Conservation (phyloP, 345 rosid species). For the Tarenaya hassleriana region DNA sequence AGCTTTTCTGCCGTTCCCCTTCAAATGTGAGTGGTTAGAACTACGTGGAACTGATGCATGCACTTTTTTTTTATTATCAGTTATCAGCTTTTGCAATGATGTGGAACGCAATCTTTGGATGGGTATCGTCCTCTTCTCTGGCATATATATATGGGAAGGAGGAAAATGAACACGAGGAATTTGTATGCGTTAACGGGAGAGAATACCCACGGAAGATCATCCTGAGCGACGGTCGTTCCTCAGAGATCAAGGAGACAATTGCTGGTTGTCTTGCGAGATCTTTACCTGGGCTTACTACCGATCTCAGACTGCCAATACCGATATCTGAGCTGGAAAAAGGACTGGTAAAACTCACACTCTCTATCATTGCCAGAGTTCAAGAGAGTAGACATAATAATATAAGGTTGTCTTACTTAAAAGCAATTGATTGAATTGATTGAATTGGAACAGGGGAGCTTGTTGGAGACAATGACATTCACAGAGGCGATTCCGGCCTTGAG, state of each 20-base stretch:
- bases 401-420: neutral
- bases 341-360: slow-evolving; percentile 38
- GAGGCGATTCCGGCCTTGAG: slow-evolving; percentile 67
- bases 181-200: slow-evolving; percentile 54
- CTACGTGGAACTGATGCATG: slow-evolving; percentile 1
- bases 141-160: slow-evolving; percentile 85
- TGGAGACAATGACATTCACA: slow-evolving; percentile 76
- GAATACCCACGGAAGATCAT: slow-evolving; percentile 52
- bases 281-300: slow-evolving; percentile 61
- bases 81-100: slow-evolving; percentile 76
- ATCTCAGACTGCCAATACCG: slow-evolving; percentile 56
- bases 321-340: slow-evolving; percentile 74
- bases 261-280: slow-evolving; percentile 77
- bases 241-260: slow-evolving; percentile 76
- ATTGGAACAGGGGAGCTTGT: slow-evolving; percentile 50
- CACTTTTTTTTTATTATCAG: slow-evolving; percentile 38
- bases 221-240: slow-evolving; percentile 59
- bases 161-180: slow-evolving; percentile 62
- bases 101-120: slow-evolving; percentile 84
- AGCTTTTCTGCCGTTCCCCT: slow-evolving; percentile 1
- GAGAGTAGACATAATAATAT: neutral
- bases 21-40: neutral
- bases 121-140: slow-evolving; percentile 87
- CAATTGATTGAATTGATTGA: neutral
- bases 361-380: neutral